These are phyloP conservation scores for Dittrichia graveolens DNA, from an alignment of 129 eudicot genomes.

Conservation along the genomic window DNA sequence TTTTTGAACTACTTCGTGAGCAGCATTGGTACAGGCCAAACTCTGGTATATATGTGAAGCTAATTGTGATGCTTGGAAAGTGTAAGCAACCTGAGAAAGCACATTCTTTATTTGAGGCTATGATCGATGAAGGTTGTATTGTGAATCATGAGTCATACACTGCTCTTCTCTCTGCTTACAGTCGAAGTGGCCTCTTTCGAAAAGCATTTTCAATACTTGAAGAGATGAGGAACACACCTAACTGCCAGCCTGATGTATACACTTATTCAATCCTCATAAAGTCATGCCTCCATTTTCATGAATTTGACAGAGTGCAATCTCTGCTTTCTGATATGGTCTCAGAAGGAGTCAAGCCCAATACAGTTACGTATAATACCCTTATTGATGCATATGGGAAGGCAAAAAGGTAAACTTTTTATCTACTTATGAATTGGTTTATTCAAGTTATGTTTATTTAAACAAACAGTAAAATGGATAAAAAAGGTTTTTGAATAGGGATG, in stretches of 20 bases:
- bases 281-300: conserved; percentile 79
- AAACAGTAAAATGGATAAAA: not conserved
- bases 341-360: conserved; percentile 78
- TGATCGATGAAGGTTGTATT: conserved; percentile 87
- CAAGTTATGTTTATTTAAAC: not conserved
- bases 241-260: conserved; percentile 80
- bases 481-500: not conserved
- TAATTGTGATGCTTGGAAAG: conserved; percentile 96
- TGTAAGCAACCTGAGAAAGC: conserved; percentile 97
- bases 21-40: conserved; percentile 95
- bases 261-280: conserved; percentile 92
- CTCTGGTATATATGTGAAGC: conserved; percentile 76
- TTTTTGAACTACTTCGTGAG: conserved; percentile 90
- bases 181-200: conserved; percentile 77
- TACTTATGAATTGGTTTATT: not conserved
- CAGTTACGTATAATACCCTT: conserved; percentile 88
- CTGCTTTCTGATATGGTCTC: conserved; percentile 79
- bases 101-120: conserved; percentile 60
- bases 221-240: conserved; percentile 64
- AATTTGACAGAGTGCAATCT: conserved; percentile 62
- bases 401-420: conserved; percentile 48
- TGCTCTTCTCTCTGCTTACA: conserved; percentile 91
- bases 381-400: conserved; percentile 96
- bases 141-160: conserved; percentile 75
- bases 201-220: conserved; percentile 79